Evolutionary conservation across 805 yeast genomes (phyloP), one percentile per base, ranked within the genome.

Genomic region (Kazachstania kunashirensis): DNA sequence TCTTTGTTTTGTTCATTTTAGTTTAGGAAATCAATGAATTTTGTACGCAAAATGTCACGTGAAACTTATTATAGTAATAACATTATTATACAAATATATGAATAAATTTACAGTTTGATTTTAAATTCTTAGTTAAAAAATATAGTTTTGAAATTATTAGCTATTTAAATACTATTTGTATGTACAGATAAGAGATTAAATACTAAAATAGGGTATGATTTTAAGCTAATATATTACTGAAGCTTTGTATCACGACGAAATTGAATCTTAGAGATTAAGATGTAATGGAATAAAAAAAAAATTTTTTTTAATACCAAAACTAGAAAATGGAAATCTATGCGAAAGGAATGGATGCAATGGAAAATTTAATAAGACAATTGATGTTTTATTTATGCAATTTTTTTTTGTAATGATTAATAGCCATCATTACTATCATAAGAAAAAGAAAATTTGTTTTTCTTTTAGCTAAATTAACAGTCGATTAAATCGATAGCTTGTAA

Each of bases 401-500:
- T 32, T 5, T 14, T 14, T 27, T 10, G 11, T 27, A 16, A 11
- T 13, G 11, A n/a, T 10, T 27, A 14, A 7, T 27, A 27, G 11
- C 30, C 19, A 3, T 4, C 14, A 16, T 27, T 14, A 4, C 8
- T 28, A 3, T 8, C 19, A 28, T 14, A 16, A 10, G 14, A 18
- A 16, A 17, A 18, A 2, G 14, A 15, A 19, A 29, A 12, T 29
- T 18, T 16, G 23, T 24, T 14, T 24, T 31, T 10, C 19, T 5
- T 14, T 19, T 24, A 19, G 3, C 9, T 8, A 7, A 19, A 27
- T 52, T 63, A 68, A 66, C 86, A 79, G 31, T 59, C 49, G 44
- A 76, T 68, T 48, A 78, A 66, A 52, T 73, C 75, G 45, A 78
- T 73, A 47, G 77, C 65, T 44, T 65, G 65, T 51, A 81, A 69